These are phyloP conservation scores for Trichoderma sp. DNA, from an alignment of 2,329 filamentous ascomycete species.

Conservation along the genomic window DNA sequence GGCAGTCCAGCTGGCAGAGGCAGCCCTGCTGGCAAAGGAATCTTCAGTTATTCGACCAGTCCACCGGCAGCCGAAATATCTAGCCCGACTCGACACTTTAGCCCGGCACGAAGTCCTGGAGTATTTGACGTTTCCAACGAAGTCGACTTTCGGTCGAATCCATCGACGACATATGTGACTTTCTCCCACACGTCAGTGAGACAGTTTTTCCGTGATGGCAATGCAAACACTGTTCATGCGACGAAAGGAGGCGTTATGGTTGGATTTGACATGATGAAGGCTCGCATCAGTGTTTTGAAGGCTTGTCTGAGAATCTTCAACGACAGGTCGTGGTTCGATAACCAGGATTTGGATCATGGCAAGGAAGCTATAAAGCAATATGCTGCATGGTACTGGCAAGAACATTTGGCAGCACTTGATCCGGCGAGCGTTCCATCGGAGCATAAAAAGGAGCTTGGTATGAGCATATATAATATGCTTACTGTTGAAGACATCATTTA, in stretches of 20 bases:
- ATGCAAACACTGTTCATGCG: slow-evolving; percentile 25
- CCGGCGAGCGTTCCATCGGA: slow-evolving; percentile 25
- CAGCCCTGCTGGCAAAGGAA: slow-evolving; percentile 11
- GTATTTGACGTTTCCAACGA: slow-evolving; percentile 32
- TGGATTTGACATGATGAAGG: slow-evolving; percentile 35
- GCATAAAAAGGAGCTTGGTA: slow-evolving; percentile 35
- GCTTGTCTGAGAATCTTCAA: slow-evolving; percentile 42
- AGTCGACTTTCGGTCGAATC: slow-evolving; percentile 42
- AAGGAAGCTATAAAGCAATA: slow-evolving; percentile 37
- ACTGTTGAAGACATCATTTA: slow-evolving; percentile 36
- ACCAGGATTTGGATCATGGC: slow-evolving; percentile 27
- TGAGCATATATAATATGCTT: slow-evolving; percentile 37
- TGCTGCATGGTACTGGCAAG: slow-evolving; percentile 46
- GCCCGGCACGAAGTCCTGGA: slow-evolving; percentile 32
- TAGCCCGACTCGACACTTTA: slow-evolving; percentile 25
- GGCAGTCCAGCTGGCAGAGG: slow-evolving; percentile 16
- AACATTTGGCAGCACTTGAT: slow-evolving; percentile 38
- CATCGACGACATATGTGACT: slow-evolving; percentile 37
- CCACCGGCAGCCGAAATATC: slow-evolving; percentile 20
- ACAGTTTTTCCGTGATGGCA: slow-evolving; percentile 38
- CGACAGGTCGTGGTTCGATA: slow-evolving; percentile 31
- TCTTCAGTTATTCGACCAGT: slow-evolving; percentile 24
- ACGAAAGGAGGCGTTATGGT: slow-evolving; percentile 26
- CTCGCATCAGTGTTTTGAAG: slow-evolving; percentile 38
- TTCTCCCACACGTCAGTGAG: slow-evolving; percentile 42